These are phyloP conservation scores for Tetradesmus obliquus DNA, from an alignment of 139 green algal species.

Conservation along the genomic window DNA sequence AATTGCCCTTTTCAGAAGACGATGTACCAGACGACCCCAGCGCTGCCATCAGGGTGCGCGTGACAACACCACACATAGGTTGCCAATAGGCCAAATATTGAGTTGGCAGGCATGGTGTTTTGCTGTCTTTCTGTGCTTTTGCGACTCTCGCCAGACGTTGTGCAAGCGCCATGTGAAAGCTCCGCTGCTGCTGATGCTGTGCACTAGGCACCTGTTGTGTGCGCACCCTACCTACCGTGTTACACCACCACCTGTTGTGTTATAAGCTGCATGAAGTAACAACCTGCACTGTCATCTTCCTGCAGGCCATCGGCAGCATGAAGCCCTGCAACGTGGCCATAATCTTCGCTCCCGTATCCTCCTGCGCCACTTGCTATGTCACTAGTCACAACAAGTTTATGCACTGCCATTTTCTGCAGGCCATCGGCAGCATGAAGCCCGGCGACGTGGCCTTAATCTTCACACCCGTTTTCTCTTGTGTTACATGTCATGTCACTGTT, in stretches of 20 bases:
- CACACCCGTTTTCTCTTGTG: conserved; percentile 44
- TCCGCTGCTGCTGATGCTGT: too few relatives aligned
- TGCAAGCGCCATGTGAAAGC: too few relatives aligned
- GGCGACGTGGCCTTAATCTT: conserved; percentile 72
- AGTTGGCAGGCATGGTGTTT: too few relatives aligned
- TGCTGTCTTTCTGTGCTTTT: too few relatives aligned
- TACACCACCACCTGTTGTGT: neutral
- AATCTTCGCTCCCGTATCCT: conserved; percentile 60
- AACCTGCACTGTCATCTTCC: neutral
- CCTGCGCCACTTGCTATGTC: too few relatives aligned
- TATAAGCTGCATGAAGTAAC: neutral
- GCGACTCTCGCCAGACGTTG: too few relatives aligned
- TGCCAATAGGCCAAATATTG: too few relatives aligned
- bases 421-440: conserved; percentile 50
- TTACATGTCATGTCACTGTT: neutral
- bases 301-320: conserved; percentile 55
- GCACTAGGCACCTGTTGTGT: neutral
- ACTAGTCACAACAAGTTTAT: too few relatives aligned
- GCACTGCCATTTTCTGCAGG: conserved; percentile 12
- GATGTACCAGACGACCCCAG: conserved; percentile 60
- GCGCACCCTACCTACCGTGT: too few relatives aligned
- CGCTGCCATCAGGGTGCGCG: conserved; percentile 53
- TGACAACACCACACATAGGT: too few relatives aligned
- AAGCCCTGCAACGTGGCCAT: conserved; percentile 62
- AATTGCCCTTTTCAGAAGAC: conserved; percentile 60